A percentile compares a stretch with the other conserved stretches of the same genome.
phyloP scores from a whole-genome alignment of 2,329 filamentous ascomycete species.

The Cercospora sp. region DNA sequence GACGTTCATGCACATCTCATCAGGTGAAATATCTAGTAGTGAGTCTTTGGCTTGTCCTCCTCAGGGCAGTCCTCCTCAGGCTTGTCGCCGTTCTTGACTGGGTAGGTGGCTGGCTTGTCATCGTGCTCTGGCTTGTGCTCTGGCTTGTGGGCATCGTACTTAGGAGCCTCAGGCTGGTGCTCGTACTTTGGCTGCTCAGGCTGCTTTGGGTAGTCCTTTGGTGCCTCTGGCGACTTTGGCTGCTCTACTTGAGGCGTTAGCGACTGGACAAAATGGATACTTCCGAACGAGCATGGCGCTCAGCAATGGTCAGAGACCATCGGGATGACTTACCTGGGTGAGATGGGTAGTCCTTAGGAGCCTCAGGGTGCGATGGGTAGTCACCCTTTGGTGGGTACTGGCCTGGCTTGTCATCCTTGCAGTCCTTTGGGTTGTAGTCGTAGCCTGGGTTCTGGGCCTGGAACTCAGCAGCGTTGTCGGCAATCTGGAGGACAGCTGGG shows the following conservation, averaged over 20 bases:
- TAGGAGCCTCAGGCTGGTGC: background rate
- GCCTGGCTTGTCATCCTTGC: slow-evolving; percentile 2
- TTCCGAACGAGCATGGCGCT: too few relatives aligned
- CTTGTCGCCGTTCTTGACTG: background rate
- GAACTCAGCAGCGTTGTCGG: slow-evolving; percentile 18
- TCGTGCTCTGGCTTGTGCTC: background rate
- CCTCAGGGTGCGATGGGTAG: background rate
- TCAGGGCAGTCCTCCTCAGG: background rate
- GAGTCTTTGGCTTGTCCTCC: background rate
- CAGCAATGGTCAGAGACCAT: too few relatives aligned
- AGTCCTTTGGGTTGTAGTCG: slow-evolving; percentile 5
- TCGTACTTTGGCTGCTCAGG: background rate
- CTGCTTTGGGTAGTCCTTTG: background rate
- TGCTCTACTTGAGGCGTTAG: background rate
- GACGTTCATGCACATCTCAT: background rate
- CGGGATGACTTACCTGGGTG: background rate
- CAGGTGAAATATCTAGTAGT: background rate
- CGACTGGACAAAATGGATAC: too few relatives aligned
- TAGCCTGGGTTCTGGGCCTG: slow-evolving; percentile 2
- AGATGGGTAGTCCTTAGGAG: background rate
- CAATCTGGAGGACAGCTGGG: slow-evolving; percentile 31
- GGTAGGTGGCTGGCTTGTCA: background rate
- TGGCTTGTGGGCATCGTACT: slow-evolving; percentile 1
- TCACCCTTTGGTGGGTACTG: background rate
- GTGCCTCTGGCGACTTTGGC: background rate